These are phyloP conservation scores for cucumber (Cucumis sativus) DNA, from an alignment of 306 rosid genomes.

Conservation along the genomic window Cucumber_9930_V3 NC_026660.2:6829001-6829500, in stretches of 20 bases:
- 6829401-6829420: neutral
- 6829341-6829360: too few species aligned
- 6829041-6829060: neutral
- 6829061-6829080: neutral
- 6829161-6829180: slow-evolving; percentile 7
- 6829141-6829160: neutral
- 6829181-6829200: slow-evolving; percentile 1
- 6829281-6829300: neutral
- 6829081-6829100: neutral
- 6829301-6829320: neutral
- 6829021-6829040: slow-evolving; percentile 1
- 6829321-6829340: too few species aligned
- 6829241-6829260: neutral
- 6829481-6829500: too few species aligned
- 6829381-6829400: too few species aligned
- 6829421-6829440: neutral
- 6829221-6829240: neutral
- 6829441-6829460: neutral
- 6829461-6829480: too few species aligned
- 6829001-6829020: neutral
- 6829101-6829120: slow-evolving; percentile 2
- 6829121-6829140: too few species aligned
- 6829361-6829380: too few species aligned
- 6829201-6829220: neutral
- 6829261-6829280: neutral